phyloP scores from a whole-genome alignment of 2,329 filamentous ascomycete species.

The Scedosporium aurantiacum region DNA sequence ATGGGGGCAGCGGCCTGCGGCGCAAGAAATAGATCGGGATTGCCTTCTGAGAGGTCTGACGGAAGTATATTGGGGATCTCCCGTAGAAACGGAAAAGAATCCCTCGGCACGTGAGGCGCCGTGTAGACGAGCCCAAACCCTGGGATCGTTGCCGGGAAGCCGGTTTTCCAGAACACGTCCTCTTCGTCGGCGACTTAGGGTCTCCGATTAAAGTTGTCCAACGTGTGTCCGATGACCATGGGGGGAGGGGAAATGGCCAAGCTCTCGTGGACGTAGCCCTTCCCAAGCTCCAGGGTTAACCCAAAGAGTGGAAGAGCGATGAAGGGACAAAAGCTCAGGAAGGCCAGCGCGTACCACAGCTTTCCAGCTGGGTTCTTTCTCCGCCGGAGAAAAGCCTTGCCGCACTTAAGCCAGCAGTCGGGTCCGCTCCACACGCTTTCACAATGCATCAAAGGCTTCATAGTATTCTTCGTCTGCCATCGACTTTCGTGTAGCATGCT shows the following conservation, averaged over 20 bases:
- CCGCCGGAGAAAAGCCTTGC: background rate
- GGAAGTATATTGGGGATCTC: too few relatives aligned
- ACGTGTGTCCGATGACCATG: constrained; percentile 7
- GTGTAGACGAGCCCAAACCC: constrained; percentile 1
- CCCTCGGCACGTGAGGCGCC: too few relatives aligned
- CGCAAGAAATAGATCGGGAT: too few relatives aligned
- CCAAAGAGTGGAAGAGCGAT: constrained; percentile 10
- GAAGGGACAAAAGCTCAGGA: constrained; percentile 7
- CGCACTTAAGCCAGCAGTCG: constrained; percentile 8
- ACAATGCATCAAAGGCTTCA: background rate
- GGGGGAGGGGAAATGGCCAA: background rate
- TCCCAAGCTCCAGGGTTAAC: constrained; percentile 8
- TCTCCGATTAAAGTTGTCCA: background rate
- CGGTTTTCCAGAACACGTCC: background rate
- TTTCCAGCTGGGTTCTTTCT: background rate
- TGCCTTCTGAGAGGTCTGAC: too few relatives aligned
- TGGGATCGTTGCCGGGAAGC: background rate
- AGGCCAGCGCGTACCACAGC: constrained; percentile 9
- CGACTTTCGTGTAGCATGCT: constrained; percentile 7
- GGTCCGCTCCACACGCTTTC: constrained; percentile 10
- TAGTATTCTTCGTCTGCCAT: constrained; percentile 1
- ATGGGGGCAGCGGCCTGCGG: too few relatives aligned
- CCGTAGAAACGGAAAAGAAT: too few relatives aligned
- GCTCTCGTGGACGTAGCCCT: constrained; percentile 8
- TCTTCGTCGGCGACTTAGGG: too few relatives aligned